Percentiles rank a stretch among this genome's conserved stretches.
phyloP scores from a whole-genome alignment of 2,329 filamentous ascomycete genomes.

The Alternaria tenuissima region DNA sequence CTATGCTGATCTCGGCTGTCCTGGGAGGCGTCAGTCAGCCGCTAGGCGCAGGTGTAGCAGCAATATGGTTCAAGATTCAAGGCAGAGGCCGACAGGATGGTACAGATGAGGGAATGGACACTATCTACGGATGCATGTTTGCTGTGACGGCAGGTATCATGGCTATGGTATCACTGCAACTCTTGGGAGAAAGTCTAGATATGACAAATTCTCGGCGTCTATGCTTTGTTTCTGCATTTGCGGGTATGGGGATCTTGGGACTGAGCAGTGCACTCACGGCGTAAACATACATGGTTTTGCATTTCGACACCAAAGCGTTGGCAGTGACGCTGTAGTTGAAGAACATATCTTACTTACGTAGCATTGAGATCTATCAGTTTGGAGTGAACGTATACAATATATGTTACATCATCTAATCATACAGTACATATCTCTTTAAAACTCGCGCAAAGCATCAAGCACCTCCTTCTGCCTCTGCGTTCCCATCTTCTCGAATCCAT shows the following conservation, averaged over 20 bases:
- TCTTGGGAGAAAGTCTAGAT: slow-evolving; percentile 86
- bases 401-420: background rate
- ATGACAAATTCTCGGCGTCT: slow-evolving; percentile 80
- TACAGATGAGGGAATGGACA: slow-evolving; percentile 63
- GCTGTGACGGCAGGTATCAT: slow-evolving; percentile 92
- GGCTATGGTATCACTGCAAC: slow-evolving; percentile 87
- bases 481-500: slow-evolving; percentile 74
- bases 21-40: slow-evolving; percentile 90
- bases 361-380: background rate
- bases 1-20: slow-evolving; percentile 83
- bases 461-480: slow-evolving; percentile 67
- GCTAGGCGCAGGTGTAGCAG: slow-evolving; percentile 82
- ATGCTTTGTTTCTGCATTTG: slow-evolving; percentile 81
- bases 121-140: slow-evolving; percentile 81
- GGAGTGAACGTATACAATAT: background rate
- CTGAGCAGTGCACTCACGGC: slow-evolving; percentile 85
- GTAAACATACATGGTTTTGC: slow-evolving; percentile 4
- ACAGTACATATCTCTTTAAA: slow-evolving; percentile 13
- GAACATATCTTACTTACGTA: background rate
- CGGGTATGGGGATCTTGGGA: slow-evolving; percentile 88
- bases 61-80: slow-evolving; percentile 82
- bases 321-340: background rate
- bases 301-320: background rate
- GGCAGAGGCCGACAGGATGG: slow-evolving; percentile 55
- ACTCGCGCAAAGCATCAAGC: slow-evolving; percentile 50